phyloP scores from a whole-genome alignment of 1,139 yeast species.

The Yamadazyma diddensiae region DNA sequence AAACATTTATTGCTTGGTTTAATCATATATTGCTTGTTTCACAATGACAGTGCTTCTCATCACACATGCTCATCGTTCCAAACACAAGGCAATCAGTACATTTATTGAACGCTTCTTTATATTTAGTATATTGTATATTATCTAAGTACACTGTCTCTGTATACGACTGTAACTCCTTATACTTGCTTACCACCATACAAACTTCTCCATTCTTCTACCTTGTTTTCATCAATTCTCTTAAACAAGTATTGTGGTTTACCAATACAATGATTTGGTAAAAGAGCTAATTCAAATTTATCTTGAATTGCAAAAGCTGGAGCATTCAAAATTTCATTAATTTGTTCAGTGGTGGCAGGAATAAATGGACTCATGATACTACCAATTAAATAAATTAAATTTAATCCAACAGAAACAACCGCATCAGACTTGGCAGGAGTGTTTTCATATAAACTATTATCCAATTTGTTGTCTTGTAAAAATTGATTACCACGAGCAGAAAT shows the following conservation, averaged over 20 bases:
- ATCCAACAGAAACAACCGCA: slow-evolving; percentile 89
- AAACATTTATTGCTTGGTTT: too few relatives aligned
- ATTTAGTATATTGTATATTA: too few relatives aligned
- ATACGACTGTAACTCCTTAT: background rate
- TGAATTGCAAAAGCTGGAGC: slow-evolving; percentile 79
- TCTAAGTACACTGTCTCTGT: too few relatives aligned
- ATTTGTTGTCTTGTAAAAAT: slow-evolving; percentile 92
- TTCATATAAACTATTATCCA: slow-evolving; percentile 81
- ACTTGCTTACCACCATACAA: slow-evolving; percentile 74
- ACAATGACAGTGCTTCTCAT: background rate
- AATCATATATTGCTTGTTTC: too few relatives aligned
- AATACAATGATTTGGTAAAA: slow-evolving; percentile 80
- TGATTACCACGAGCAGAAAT: slow-evolving; percentile 90
- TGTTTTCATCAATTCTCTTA: slow-evolving; percentile 85
- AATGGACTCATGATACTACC: slow-evolving; percentile 80
- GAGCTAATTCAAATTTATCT: slow-evolving; percentile 65
- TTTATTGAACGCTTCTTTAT: too few relatives aligned
- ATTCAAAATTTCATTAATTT: slow-evolving; percentile 74
- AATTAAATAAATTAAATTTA: slow-evolving; percentile 81
- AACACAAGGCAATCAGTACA: too few relatives aligned
- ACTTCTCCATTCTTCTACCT: slow-evolving; percentile 83
- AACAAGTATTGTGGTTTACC: slow-evolving; percentile 91
- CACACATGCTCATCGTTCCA: too few relatives aligned
- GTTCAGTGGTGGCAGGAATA: slow-evolving; percentile 80
- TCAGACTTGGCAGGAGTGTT: slow-evolving; percentile 79